These are phyloP conservation scores for Fusarium fujikuroi DNA, from an alignment of 2,329 filamentous ascomycete genomes.

Conservation along the genomic window DNA sequence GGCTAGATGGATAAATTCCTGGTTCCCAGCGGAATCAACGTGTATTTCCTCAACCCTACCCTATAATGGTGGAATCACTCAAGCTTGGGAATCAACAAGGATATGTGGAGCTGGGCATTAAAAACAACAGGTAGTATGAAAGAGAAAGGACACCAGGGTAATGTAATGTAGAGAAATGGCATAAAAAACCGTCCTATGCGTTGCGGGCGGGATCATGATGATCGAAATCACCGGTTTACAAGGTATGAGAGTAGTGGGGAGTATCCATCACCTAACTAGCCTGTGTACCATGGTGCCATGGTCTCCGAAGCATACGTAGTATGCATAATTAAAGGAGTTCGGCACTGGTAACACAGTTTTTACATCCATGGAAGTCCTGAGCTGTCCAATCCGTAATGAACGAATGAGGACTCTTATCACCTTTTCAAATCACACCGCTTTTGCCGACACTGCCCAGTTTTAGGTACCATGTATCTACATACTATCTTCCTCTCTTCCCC, in stretches of 20 bases:
- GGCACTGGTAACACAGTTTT: not conserved
- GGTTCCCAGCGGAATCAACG: not conserved
- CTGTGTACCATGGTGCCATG: not conserved
- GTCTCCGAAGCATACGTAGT: not conserved
- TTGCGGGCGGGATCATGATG: conserved; percentile 23
- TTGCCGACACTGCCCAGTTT: not conserved
- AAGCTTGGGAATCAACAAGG: conserved; percentile 6
- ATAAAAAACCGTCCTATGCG: conserved; percentile 4
- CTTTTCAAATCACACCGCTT: conserved; percentile 28
- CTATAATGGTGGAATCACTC: not conserved
- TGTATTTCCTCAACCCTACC: conserved; percentile 2
- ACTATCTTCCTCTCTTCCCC: not conserved
- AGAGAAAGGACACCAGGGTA: not conserved
- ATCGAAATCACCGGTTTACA: conserved; percentile 27
- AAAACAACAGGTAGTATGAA: not conserved
- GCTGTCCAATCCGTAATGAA: not conserved
- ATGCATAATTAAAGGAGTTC: conserved; percentile 7
- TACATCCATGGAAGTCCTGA: conserved; percentile 11
- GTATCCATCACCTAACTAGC: not conserved
- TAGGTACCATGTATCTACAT: not conserved
- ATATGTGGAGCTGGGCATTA: not conserved
- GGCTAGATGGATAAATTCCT: not conserved
- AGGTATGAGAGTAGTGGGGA: not conserved
- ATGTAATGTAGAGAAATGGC: not conserved
- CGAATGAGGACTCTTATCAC: conserved; percentile 20